These are phyloP conservation scores for Mucor lusitanicus DNA, from an alignment of 371 early-diverging fungal species.

Conservation along the genomic window DNA sequence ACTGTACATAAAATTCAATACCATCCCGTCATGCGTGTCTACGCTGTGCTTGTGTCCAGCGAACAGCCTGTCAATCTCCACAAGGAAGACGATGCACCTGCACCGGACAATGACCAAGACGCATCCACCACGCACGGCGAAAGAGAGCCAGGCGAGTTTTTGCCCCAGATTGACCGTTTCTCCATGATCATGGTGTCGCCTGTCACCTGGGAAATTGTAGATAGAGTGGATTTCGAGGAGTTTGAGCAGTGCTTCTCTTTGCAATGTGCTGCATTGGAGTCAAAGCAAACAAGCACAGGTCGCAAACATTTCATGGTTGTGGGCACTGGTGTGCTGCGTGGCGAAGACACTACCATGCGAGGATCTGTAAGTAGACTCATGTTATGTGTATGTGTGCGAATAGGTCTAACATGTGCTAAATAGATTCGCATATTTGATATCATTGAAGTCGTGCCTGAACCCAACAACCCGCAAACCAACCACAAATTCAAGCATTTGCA, in stretches of 20 bases:
- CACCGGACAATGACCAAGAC: conserved; percentile 29
- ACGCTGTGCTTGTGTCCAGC: conserved; percentile 74
- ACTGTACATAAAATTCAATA: conserved; percentile 79
- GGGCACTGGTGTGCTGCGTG: conserved; percentile 87
- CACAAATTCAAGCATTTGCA: conserved; percentile 89
- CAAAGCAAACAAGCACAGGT: conserved; percentile 87
- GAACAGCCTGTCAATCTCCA: conserved; percentile 64
- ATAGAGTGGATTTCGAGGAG: conserved; percentile 75
- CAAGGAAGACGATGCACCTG: conserved; percentile 66
- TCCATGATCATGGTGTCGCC: conserved; percentile 90
- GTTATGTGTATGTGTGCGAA: not conserved
- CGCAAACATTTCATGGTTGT: conserved; percentile 87
- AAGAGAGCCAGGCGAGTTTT: conserved; percentile 50
- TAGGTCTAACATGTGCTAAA: not conserved
- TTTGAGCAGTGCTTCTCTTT: conserved; percentile 88
- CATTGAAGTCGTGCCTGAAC: conserved; percentile 97
- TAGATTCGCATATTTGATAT: conserved; percentile 93
- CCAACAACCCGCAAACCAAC: conserved; percentile 92
- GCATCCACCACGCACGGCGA: conserved; percentile 16
- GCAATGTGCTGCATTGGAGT: conserved; percentile 81
- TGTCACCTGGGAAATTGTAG: conserved; percentile 94
- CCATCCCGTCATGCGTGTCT: conserved; percentile 82
- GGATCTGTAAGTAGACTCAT: conserved; percentile 69
- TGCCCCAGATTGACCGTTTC: conserved; percentile 68
- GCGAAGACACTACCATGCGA: conserved; percentile 92